Evolutionary conservation across 2,329 filamentous ascomycete species (phyloP).

Genomic region (Daldinia eschscholtzii): DNA sequence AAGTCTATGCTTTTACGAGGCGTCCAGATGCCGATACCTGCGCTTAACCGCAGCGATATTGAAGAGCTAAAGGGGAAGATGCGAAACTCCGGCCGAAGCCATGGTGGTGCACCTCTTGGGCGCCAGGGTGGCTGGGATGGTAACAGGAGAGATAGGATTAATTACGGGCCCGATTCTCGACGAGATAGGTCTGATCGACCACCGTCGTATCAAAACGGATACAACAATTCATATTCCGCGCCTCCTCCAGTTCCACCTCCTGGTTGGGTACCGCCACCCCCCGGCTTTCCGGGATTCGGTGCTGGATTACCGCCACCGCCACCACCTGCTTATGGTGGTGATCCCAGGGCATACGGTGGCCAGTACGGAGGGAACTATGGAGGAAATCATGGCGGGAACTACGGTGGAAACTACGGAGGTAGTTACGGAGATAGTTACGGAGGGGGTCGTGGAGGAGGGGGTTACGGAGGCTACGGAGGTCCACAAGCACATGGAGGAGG

Average conservation of each 20-base stretch:
- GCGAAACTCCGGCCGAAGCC: slow-evolving; percentile 74
- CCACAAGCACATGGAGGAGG: slow-evolving; percentile 45
- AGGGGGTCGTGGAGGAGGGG: slow-evolving; percentile 41
- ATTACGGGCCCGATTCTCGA: slow-evolving; percentile 52
- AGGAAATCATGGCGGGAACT: slow-evolving; percentile 41
- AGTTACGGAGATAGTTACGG: slow-evolving; percentile 7
- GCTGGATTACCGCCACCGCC: slow-evolving; percentile 57
- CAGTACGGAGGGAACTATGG: slow-evolving; percentile 39
- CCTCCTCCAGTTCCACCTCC: slow-evolving; percentile 51
- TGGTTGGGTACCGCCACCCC: slow-evolving; percentile 56
- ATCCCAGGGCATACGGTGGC: slow-evolving; percentile 33
- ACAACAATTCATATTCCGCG: slow-evolving; percentile 48
- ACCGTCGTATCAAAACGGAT: slow-evolving; percentile 49
- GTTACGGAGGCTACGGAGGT: slow-evolving; percentile 44
- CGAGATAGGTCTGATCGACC: slow-evolving; percentile 45
- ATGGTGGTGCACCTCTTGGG: slow-evolving; percentile 74
- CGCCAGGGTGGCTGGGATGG: slow-evolving; percentile 47
- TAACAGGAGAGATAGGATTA: slow-evolving; percentile 50
- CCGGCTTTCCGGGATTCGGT: slow-evolving; percentile 55
- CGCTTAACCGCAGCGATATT: slow-evolving; percentile 81
- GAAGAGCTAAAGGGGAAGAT: slow-evolving; percentile 77
- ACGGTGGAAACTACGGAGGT: slow-evolving; percentile 45
- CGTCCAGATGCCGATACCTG: slow-evolving; percentile 77
- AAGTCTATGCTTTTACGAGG: slow-evolving; percentile 96
- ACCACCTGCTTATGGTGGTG: slow-evolving; percentile 48